These are phyloP conservation scores for Pyrenopolyporus hunteri DNA, from an alignment of 495 filamentous ascomycete genomes.

Conservation along the genomic window DNA sequence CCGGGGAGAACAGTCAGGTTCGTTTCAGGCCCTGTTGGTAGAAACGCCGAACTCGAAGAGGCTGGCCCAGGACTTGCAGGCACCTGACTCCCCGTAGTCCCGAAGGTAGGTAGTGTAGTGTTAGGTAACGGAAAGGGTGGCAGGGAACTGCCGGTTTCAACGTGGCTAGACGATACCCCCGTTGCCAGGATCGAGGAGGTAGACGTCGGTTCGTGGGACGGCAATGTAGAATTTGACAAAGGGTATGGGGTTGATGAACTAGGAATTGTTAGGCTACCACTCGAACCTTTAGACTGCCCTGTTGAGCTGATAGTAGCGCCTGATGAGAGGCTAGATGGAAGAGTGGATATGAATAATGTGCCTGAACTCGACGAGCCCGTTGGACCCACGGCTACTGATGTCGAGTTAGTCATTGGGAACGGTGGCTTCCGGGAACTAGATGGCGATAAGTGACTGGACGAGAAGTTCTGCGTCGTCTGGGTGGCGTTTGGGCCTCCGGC, in stretches of 20 bases:
- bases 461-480: neutral
- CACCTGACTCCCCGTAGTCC: constrained; percentile 17
- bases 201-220: constrained; percentile 14
- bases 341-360: constrained; percentile 8
- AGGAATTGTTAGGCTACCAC: neutral
- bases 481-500: neutral
- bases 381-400: neutral
- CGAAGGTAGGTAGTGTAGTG: constrained; percentile 18
- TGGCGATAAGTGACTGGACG: neutral
- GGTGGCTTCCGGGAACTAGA: constrained; percentile 21
- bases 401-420: constrained; percentile 28
- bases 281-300: constrained; percentile 2
- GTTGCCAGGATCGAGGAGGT: constrained; percentile 1
- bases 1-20: constrained; percentile 10
- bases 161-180: neutral
- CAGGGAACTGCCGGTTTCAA: neutral
- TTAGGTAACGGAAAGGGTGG: constrained; percentile 36
- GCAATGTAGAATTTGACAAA: constrained; percentile 30
- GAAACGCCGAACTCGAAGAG: constrained; percentile 8
- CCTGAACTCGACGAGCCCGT: constrained; percentile 11
- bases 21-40: neutral
- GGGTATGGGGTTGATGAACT: constrained; percentile 17
- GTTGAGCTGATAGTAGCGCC: constrained; percentile 1
- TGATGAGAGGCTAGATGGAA: neutral
- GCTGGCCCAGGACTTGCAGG: constrained; percentile 21